Base-by-base conservation (phyloP, 768 basidiomycete species). In the Lactarius hatsudake region DNA sequence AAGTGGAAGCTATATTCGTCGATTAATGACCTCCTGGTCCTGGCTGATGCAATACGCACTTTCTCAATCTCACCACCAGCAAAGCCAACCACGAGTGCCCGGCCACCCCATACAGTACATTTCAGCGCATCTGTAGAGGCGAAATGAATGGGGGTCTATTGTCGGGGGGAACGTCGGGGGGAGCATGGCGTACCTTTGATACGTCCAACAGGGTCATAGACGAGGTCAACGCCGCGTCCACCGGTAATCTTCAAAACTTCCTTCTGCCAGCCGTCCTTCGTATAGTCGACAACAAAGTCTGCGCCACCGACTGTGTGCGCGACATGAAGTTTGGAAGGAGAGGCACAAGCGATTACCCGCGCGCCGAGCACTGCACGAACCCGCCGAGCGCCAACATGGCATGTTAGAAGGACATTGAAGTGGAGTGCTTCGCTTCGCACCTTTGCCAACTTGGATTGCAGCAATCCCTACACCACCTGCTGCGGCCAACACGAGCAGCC, bases 381-480 rank as follows among this genome's bases (percentile, higher is more conserved):
- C 20, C 48, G 59, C 13, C 28, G 6, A 3, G 36, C 32, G 13
- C 58, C 42, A 48, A 42, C 32, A 63, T 18, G n/a, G n/a, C 20
- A 42, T 20, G 32, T 43, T 36, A 26, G 40, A 54, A 55, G 63
- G 38, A 61, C 7, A 40, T 48, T 26, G 59, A 30, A 36, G 23
- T 13, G 55, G 26, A 68, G 62, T n/a, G 30, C 5, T 26, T 53
- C 13, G 26, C 58, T 26, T 69, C 74, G 43, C 40, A 92, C 93
- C 88, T 84, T 97, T 97, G 26, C 94, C 96, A 62, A 98, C 83
- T 74, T 98, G 96, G 20, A 95, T 87, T 8, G 96, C 96, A 7
- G 89, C 87, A 60, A 96, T 87, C 0, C 96, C 96, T 5, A 98
- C 95, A 15, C 95, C 96, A 3, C 96, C 96, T 1, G 96, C 96